Evolutionary conservation across 1,139 yeast genomes (phyloP), one percentile per base, ranked within the genome.

Genomic region (Arxiozyma heterogenica): DNA sequence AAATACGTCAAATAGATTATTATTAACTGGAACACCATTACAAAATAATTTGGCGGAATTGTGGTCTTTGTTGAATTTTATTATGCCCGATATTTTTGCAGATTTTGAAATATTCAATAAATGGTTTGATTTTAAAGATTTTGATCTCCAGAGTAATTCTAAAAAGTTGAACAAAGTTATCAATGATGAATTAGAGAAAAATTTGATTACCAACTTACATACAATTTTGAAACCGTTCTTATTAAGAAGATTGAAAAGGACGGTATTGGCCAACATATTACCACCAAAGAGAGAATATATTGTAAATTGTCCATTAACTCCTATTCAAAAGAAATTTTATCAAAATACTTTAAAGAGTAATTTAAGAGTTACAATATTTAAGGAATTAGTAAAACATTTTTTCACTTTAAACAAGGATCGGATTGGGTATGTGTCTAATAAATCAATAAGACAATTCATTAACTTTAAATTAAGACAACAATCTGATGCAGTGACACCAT

Each of bases 201-300:
- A 75, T 46, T 72, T 91, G 56, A 81, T 91, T 34, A 75, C 82
- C 25, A 89, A 87, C 63, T 73, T 93, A 57, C 98, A 93, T 66
- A 84, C 94, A 0, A 90, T 93, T 54, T 73, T 93, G 58, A 83
- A 89, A 63, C 98, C 98, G 0, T 93, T 93, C 62, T 71, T 93
- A 46, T 73, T 93, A 50, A 77, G 98, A 62, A 75, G 98, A 57
- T 71, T 91, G 64, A 93, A 93, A 66, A 76, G 76, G 51, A 85
- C 82, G 55, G 97, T 88, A 0, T 71, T 82, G 38, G 78, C 82
- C 18, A 61, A 60, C 27, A 73, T 70, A 50, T 73, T 93, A 55
- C 98, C 97, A 0, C 87, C 93, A 1, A 93, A 93, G 68, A 82
- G 93, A 59, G 98, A 93, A 68, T 91, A 89, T 63, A 77, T 88